Conservation (phyloP, 2,329 filamentous ascomycete genomes). For the Capronia americana region DNA sequence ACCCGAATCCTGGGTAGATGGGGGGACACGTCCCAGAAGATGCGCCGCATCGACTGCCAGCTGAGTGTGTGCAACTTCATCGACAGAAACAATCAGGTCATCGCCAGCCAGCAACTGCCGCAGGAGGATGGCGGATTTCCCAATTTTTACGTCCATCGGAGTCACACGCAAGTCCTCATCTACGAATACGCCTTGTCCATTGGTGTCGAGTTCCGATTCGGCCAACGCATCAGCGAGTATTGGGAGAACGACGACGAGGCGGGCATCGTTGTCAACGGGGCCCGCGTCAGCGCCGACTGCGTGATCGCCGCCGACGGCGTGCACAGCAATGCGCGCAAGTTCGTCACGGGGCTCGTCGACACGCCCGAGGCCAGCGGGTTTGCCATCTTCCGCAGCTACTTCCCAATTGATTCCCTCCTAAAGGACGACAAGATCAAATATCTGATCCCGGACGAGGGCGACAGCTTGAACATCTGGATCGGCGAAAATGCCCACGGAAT, state of each 20-base stretch:
- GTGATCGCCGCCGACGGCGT: constrained; percentile 41
- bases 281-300: constrained; percentile 44
- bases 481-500: constrained; percentile 59
- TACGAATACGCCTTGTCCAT: constrained; percentile 39
- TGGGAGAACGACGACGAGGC: constrained; percentile 42
- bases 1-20: constrained; percentile 10
- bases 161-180: constrained; percentile 44
- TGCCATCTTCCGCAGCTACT: constrained; percentile 30
- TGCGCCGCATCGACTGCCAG: not conserved
- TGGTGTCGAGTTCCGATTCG: constrained; percentile 43
- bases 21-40: constrained; percentile 3
- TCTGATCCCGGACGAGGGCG: not conserved
- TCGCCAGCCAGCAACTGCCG: constrained; percentile 43
- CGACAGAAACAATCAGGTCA: constrained; percentile 42
- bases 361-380: constrained; percentile 43
- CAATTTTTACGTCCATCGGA: constrained; percentile 43
- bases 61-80: constrained; percentile 40
- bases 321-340: constrained; percentile 42
- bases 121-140: constrained; percentile 39
- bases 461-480: constrained; percentile 49
- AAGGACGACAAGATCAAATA: constrained; percentile 3
- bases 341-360: constrained; percentile 49
- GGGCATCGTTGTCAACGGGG: constrained; percentile 42
- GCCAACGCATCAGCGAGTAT: constrained; percentile 41
- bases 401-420: not conserved